Conservation (phyloP, 768 basidiomycete species). For the Mycena amicta region DNA sequence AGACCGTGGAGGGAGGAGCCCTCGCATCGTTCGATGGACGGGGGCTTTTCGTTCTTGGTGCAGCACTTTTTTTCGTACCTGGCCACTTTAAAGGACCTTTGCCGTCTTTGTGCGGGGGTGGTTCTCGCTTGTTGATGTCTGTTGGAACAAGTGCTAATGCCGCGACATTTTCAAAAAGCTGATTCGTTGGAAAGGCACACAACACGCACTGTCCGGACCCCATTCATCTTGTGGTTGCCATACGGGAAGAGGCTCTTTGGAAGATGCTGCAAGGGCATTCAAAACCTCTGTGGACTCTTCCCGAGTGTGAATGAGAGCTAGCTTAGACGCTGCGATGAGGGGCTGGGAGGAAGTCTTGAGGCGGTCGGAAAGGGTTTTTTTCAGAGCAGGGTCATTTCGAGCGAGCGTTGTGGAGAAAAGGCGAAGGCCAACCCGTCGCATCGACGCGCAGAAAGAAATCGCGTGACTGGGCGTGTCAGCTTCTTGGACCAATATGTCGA, state of each 20-base stretch:
- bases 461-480: neutral
- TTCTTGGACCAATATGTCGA: constrained; percentile 33
- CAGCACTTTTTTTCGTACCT: no score
- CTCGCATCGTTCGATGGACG: no score
- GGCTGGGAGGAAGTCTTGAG: neutral
- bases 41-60: no score
- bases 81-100: no score
- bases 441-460: neutral
- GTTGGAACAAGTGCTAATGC: constrained; percentile 7
- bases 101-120: constrained; percentile 13
- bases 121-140: constrained; percentile 4
- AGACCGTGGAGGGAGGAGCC: constrained; percentile 24
- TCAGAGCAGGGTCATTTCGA: neutral
- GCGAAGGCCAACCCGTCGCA: neutral
- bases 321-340: neutral
- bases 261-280: constrained; percentile 6
- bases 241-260: neutral
- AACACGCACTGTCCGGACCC: constrained; percentile 18
- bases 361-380: neutral
- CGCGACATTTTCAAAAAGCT: neutral
- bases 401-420: neutral
- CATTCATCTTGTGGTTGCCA: constrained; percentile 22
- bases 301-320: neutral
- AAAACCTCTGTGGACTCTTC: neutral
- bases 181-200: neutral